Evolutionary conservation across 306 rosid species (phyloP).

Genomic region (Medicago ruthenica): DNA sequence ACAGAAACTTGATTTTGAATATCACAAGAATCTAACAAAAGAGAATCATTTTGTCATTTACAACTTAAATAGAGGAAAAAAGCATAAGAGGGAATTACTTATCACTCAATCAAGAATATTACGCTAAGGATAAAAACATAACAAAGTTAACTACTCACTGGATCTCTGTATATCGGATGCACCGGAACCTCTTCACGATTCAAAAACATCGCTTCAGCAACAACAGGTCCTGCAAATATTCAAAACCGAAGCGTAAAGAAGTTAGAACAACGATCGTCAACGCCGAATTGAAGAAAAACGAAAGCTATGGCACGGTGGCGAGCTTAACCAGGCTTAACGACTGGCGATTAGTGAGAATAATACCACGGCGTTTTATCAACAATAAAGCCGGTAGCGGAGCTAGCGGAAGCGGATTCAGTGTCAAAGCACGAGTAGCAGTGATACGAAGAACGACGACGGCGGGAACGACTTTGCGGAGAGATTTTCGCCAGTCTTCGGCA

Average conservation of each 20-base stretch:
- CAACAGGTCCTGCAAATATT: conserved; percentile 89
- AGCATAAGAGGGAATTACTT: neutral
- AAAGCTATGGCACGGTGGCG: neutral
- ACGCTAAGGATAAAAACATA: neutral
- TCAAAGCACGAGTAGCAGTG: conserved; percentile 87
- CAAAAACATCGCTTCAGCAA: conserved; percentile 93
- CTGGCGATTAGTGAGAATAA: conserved; percentile 97
- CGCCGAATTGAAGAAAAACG: neutral
- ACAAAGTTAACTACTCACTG: conserved; percentile 67
- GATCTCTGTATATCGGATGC: conserved; percentile 92
- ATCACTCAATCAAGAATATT: neutral
- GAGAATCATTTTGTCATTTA: neutral
- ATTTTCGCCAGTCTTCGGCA: conserved; percentile 91
- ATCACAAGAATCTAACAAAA: conserved; percentile 17
- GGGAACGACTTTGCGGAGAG: conserved; percentile 82
- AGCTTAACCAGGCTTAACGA: conserved; percentile 86
- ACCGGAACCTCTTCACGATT: conserved; percentile 96
- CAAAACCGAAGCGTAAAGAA: conserved; percentile 32
- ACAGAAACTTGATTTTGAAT: neutral
- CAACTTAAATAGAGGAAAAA: neutral
- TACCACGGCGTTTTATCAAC: conserved; percentile 94
- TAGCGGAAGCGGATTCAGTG: conserved; percentile 87
- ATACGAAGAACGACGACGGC: conserved; percentile 89
- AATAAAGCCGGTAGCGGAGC: conserved; percentile 91
- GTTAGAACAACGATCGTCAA: conserved; percentile 24